Conservation (phyloP, 2,329 filamentous ascomycete genomes). For the Arthroderma sp. region DNA sequence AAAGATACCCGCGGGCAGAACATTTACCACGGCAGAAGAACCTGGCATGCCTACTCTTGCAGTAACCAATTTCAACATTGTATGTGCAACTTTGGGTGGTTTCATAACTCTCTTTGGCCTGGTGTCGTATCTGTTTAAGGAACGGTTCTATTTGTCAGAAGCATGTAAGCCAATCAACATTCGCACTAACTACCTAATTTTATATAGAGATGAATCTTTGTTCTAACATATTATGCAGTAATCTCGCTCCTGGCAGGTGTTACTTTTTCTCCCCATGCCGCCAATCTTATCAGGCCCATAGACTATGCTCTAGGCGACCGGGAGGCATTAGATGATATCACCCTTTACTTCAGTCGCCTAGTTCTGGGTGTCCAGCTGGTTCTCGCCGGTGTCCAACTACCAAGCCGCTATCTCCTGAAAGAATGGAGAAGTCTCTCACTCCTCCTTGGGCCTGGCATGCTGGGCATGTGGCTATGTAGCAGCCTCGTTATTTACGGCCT, state of each 20-base stretch:
- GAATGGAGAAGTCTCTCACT: constrained; percentile 67
- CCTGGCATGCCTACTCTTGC: constrained; percentile 48
- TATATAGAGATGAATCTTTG: too few species aligned
- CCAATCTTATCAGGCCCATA: constrained; percentile 62
- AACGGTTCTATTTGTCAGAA: constrained; percentile 83
- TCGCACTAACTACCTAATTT: background rate
- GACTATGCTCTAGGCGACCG: constrained; percentile 55
- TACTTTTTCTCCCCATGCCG: constrained; percentile 62
- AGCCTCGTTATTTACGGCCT: constrained; percentile 66
- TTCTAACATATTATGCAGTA: constrained; percentile 40
- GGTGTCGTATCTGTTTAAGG: constrained; percentile 80
- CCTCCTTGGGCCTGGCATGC: constrained; percentile 75
- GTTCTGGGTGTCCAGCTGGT: constrained; percentile 86
- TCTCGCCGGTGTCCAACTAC: constrained; percentile 75
- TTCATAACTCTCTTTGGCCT: constrained; percentile 85
- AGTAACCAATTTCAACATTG: constrained; percentile 70
- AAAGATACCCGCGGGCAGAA: background rate
- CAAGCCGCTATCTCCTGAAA: constrained; percentile 63
- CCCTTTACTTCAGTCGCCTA: constrained; percentile 71
- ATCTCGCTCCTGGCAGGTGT: constrained; percentile 73
- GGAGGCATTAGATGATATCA: constrained; percentile 56
- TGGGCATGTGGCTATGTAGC: constrained; percentile 73
- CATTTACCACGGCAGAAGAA: background rate
- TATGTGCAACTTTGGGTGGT: constrained; percentile 66
- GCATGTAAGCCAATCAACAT: constrained; percentile 49